Evolutionary conservation across 1,284 basidiomycete genomes (phyloP), one percentile per base, ranked within the genome.

Genomic region (Salmacisia buchloeana): DNA sequence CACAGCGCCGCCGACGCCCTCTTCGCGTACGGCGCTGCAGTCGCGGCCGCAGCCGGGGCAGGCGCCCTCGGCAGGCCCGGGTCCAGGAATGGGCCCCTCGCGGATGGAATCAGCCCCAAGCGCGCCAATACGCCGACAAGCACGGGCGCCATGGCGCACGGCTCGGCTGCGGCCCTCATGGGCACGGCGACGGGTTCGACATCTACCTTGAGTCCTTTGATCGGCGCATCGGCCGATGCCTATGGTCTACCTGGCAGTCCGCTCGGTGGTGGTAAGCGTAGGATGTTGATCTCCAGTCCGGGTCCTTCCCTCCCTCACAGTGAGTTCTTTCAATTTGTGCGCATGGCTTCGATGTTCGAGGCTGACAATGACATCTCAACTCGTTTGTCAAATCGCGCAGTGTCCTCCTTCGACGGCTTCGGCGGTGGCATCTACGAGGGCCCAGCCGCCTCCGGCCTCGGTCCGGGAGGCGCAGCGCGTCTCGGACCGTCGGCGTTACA

Each of bases 241-340:
- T 54, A 54, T 31, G 25, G 25, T n/a, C 27, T 54, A 7, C 49
- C 49, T n/a, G 49, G 49, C 23, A 54, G 49, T 33, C 49, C 49
- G 1, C 49, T 54, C 49, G 21, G 29, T 13, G 49, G 29, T 29
- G 5, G 29, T 3, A 54, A 54, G 31, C 49, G 49, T 33, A 25
- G 49, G 6, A 54, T 54, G 49, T 31, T 54, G 25, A 54, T 54
- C 25, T 54, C 49, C 29, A 54, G 49, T 31, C 49, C 49, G 13
- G 49, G 49, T 12, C 31, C 29, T n/a, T 27, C 49, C 15, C 49
- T 54, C 49, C 31, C 49, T 31, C 49, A 54, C 12, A 27, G 49
- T 54, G 34, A 18, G 49, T 54, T 18, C 39, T 43, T 21, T 43
- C 5, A 15, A 43, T 21, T n/a, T n/a, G n/a, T n/a, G n/a, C n/a